Percentiles rank a stretch among this genome's conserved stretches.
These are phyloP conservation scores for Zygosaccharomyces rouxii DNA, from an alignment of 805 yeast genomes.

Conservation along the genomic window DNA sequence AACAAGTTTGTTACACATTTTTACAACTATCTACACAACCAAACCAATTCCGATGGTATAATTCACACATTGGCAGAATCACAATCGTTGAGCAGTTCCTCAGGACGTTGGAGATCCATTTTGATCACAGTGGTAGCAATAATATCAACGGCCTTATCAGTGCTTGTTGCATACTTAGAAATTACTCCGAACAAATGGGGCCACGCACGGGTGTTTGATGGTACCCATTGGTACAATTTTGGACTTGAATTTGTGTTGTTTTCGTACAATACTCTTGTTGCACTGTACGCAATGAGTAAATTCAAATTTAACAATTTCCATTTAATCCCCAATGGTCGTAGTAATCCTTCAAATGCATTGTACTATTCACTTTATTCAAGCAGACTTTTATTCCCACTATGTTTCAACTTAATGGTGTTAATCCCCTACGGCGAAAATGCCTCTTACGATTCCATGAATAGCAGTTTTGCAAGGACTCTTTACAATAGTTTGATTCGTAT, in stretches of 20 bases:
- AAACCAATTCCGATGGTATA: conserved; percentile 24
- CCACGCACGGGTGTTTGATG: conserved; percentile 23
- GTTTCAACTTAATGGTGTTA: conserved; percentile 32
- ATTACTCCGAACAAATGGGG: conserved; percentile 27
- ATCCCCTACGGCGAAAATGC: conserved; percentile 18
- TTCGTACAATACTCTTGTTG: conserved; percentile 27
- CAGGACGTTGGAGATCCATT: conserved; percentile 1
- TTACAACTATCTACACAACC: conserved; percentile 28
- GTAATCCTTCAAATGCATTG: conserved; percentile 33
- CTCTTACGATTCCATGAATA: conserved; percentile 10
- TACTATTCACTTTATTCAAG: conserved; percentile 34
- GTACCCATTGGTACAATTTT: conserved; percentile 22
- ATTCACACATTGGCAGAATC: conserved; percentile 30
- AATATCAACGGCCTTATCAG: conserved; percentile 17
- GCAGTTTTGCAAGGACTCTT: conserved; percentile 26
- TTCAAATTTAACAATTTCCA: conserved; percentile 33
- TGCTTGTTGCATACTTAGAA: conserved; percentile 23
- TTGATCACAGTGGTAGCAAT: conserved; percentile 13
- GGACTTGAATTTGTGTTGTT: conserved; percentile 23
- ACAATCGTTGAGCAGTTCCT: conserved; percentile 14
- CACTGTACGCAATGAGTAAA: conserved; percentile 33
- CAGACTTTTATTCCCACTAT: conserved; percentile 33
- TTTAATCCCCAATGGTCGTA: conserved; percentile 31
- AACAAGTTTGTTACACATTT: conserved; percentile 31
- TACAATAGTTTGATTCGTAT: conserved; percentile 28